phyloP scores from a whole-genome alignment of 2,329 filamentous ascomycete species.

The Diplodia corticola region DNA sequence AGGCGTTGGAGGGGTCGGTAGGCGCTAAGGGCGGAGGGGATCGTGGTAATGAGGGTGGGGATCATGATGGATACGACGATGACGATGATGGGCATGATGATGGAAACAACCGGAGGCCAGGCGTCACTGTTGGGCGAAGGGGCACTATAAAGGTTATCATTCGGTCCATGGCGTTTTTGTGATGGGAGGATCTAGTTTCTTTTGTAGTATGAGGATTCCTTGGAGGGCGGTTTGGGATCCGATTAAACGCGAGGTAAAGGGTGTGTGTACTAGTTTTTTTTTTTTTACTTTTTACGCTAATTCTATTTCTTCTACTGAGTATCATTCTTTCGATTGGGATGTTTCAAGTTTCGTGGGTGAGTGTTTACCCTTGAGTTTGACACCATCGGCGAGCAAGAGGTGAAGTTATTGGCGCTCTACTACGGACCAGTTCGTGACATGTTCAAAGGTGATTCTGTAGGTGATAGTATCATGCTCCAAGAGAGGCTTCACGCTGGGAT shows the following conservation, averaged over 20 bases:
- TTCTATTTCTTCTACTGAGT: neutral
- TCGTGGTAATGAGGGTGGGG: neutral
- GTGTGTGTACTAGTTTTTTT: neutral
- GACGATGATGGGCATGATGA: neutral
- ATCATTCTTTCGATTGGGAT: neutral
- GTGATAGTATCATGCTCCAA: too few relatives aligned
- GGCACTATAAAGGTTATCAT: constrained; percentile 10
- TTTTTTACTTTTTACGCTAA: neutral
- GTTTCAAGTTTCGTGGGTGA: neutral
- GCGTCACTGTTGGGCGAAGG: neutral
- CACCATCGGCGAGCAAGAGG: neutral
- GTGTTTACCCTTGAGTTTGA: neutral
- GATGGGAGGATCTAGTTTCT: neutral
- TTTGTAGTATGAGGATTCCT: neutral
- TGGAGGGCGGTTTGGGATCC: neutral
- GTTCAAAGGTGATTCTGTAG: too few relatives aligned
- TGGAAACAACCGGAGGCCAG: neutral
- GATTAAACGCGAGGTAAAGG: neutral
- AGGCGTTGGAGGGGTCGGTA: neutral
- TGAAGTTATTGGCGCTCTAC: neutral
- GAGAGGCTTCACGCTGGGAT: too few relatives aligned
- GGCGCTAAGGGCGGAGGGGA: constrained; percentile 18
- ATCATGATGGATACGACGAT: constrained; percentile 1
- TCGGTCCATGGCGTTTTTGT: constrained; percentile 20
- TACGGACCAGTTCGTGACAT: too few relatives aligned